These are phyloP conservation scores for Phytophthora nicotianae DNA, from an alignment of 352 stramenopile species.

Conservation along the genomic window DNA sequence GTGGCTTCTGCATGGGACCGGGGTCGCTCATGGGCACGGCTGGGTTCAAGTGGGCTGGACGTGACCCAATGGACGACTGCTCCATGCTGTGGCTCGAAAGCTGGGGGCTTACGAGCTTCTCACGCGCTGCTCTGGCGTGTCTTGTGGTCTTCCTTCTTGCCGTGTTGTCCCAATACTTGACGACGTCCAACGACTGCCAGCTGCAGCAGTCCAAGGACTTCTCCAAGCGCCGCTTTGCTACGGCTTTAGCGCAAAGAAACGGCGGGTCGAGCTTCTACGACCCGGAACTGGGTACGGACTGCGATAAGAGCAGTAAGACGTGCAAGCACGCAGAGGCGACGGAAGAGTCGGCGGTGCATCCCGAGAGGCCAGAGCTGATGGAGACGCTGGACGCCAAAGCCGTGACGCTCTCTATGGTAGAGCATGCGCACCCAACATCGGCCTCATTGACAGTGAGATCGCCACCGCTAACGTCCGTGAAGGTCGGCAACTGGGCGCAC, in stretches of 20 bases:
- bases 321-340: conserved; percentile 5
- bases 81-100: conserved; percentile 64
- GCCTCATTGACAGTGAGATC: conserved; percentile 4
- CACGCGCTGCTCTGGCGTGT: conserved; percentile 46
- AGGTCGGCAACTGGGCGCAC: conserved; percentile 62
- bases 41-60: conserved; percentile 58
- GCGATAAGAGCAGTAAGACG: conserved; percentile 6
- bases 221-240: conserved; percentile 31
- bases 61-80: conserved; percentile 56
- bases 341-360: conserved; percentile 33
- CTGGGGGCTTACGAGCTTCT: conserved; percentile 60
- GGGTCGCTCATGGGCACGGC: conserved; percentile 69
- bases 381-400: conserved; percentile 15
- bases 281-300: conserved; percentile 30
- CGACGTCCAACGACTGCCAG: conserved; percentile 44
- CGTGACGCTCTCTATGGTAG: conserved; percentile 19
- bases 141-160: conserved; percentile 59
- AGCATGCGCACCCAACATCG: conserved; percentile 12
- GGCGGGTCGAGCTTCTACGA: conserved; percentile 33
- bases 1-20: conserved; percentile 59
- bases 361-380: conserved; percentile 17
- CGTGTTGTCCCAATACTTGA: conserved; percentile 64
- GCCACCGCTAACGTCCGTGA: conserved; percentile 21
- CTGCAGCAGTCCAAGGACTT: conserved; percentile 53
- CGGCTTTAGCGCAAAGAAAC: neutral